Evolutionary conservation across 768 basidiomycete species (phyloP).

Genomic region (Termitomyces sp.): DNA sequence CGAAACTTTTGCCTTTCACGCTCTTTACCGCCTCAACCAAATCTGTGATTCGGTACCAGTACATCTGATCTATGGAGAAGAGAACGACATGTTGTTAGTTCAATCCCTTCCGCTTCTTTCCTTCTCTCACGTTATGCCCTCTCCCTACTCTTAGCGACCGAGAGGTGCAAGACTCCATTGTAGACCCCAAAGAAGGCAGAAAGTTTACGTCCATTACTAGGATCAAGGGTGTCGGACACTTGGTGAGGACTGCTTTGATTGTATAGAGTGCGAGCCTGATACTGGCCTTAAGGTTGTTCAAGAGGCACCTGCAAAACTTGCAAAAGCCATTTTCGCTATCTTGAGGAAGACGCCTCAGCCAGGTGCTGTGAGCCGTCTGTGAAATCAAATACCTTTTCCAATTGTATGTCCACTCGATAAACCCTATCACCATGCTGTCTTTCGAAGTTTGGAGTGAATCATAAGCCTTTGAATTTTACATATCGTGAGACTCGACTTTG

Average conservation of each 20-base stretch:
- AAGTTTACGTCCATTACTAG: constrained; percentile 21
- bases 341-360: not conserved
- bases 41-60: constrained; percentile 21
- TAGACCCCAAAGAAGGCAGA: constrained; percentile 20
- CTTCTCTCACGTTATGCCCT: not conserved
- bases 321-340: constrained; percentile 16
- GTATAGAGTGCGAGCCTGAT: not conserved
- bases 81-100: constrained; percentile 26
- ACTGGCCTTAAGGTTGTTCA: constrained; percentile 18
- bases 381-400: not conserved
- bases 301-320: constrained; percentile 22
- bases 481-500: too few relatives aligned
- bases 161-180: constrained; percentile 20
- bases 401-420: not conserved
- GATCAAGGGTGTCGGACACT: constrained; percentile 23
- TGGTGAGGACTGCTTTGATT: constrained; percentile 14
- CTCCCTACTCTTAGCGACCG: constrained; percentile 11
- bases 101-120: not conserved
- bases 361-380: not conserved
- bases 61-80: constrained; percentile 23
- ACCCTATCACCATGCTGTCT: not conserved
- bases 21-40: constrained; percentile 21
- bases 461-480: too few relatives aligned
- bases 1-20: constrained; percentile 15
- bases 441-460: too few relatives aligned